Evolutionary conservation across 768 basidiomycete genomes (phyloP), one percentile per base, ranked within the genome.

Genomic region (Hortiboletus flavorubellus): DNA sequence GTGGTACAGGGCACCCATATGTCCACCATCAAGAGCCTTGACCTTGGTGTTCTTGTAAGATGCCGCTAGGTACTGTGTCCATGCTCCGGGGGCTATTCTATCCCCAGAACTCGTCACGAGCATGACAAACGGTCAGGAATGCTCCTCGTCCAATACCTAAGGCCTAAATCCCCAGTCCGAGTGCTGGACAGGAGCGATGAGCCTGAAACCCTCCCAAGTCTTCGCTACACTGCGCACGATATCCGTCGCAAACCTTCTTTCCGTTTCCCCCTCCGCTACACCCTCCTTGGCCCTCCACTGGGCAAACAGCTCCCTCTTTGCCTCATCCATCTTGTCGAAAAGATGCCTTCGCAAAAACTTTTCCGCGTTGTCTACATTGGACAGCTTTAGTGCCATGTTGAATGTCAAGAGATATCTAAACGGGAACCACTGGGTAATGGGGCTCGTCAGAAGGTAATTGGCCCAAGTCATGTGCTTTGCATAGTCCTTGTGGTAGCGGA

Each of bases 171-270:
- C 81, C 81, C 83, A 85, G 51, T 78, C 78, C 15, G 77, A 74
- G 44, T 83, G 78, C 48, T 79, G 66, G 30, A 80, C 64, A 31
- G 67, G 59, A 8, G 75, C 51, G 49, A 74, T 59, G 44, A 77
- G 76, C 54, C 76, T 68, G 59, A 82, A 81, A 1, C 83, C 84
- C 41, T 72, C 76, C 81, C 81, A 82, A 45, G 79, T 71, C 33
- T 65, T 74, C 18, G 73, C 69, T 8, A 82, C 77, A 61, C 83
- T 84, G 53, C 75, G 72, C 45, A 74, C 63, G 53, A 76, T 67
- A 52, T 76, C 79, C 53, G 63, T 58, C 3, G 78, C 79, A 53
- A 80, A 67, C 50, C 66, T 62, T 51, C 68, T 67, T 58, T 78
- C 76, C 30, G 76, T 65, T 46, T 80, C 73, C 1, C 76, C 78